Conservation (phyloP, 148 eudicot species). For the Chenopodium quinoa region DNA sequence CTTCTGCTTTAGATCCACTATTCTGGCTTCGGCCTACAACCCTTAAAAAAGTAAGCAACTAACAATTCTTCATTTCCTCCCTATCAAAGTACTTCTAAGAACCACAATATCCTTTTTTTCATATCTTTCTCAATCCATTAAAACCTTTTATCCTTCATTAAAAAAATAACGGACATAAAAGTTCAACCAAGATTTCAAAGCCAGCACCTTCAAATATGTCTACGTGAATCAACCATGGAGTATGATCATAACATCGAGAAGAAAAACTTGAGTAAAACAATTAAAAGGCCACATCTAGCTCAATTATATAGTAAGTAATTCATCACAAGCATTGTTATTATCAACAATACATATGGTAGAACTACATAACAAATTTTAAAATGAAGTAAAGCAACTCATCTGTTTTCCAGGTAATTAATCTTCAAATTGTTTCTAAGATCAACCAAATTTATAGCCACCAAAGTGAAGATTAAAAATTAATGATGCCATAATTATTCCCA, state of each 20-base stretch:
- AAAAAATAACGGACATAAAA: no score
- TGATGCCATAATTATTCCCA: slow-evolving; percentile 1
- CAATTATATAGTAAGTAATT: background rate
- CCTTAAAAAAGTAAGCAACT: background rate
- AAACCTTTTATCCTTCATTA: background rate
- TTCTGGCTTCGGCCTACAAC: background rate
- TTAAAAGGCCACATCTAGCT: background rate
- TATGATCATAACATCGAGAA: background rate
- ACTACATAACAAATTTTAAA: background rate
- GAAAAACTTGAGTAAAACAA: background rate
- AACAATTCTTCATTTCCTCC: background rate
- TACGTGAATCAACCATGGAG: background rate
- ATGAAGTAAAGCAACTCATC: background rate
- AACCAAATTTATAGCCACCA: background rate
- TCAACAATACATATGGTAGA: background rate
- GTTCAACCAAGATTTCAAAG: background rate
- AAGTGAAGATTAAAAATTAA: background rate
- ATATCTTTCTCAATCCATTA: background rate
- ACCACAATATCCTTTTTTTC: background rate
- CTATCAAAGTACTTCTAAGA: background rate
- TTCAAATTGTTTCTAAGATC: background rate
- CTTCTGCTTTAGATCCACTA: background rate
- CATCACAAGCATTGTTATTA: background rate
- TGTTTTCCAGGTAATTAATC: background rate
- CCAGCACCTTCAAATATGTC: background rate